Evolutionary conservation across 371 early-diverging fungal genomes (phyloP).

Genomic region (Mucor sp.): DNA sequence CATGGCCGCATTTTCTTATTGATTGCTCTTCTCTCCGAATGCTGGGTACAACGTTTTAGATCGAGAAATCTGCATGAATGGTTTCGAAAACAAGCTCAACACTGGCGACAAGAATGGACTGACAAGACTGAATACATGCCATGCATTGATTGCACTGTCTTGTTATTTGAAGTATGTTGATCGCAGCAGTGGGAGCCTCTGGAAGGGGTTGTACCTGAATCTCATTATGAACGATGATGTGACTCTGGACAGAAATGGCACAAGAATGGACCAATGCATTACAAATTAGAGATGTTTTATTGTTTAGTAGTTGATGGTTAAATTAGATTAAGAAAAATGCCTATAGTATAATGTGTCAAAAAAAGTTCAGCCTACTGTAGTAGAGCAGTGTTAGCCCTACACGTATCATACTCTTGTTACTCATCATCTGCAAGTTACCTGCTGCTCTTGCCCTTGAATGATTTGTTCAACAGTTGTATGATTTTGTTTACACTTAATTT

Average conservation of each 20-base stretch:
- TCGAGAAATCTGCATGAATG: background rate
- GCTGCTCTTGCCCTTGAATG: slow-evolving; percentile 51
- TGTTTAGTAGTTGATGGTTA: background rate
- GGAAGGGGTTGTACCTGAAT: background rate
- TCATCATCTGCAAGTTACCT: slow-evolving; percentile 11
- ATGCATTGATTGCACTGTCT: too few relatives aligned
- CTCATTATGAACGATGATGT: background rate
- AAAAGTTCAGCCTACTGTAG: background rate
- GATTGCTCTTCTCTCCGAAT: background rate
- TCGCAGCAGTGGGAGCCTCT: too few relatives aligned
- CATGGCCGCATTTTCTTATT: background rate
- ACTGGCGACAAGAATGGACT: background rate
- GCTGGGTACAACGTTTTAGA: background rate
- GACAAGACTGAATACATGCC: too few relatives aligned
- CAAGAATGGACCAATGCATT: background rate
- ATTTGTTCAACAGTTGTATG: slow-evolving; percentile 42
- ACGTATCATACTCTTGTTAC: too few relatives aligned
- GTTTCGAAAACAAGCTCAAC: background rate
- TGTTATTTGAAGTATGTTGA: background rate
- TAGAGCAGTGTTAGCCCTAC: background rate
- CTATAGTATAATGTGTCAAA: background rate
- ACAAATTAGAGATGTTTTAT: background rate
- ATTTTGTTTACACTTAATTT: slow-evolving; percentile 66
- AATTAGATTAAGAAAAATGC: too few relatives aligned
- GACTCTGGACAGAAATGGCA: background rate